Percentiles rank a stretch among this genome's conserved stretches.
Conservation (phyloP, 1,284 basidiomycete genomes). For the Neolentinus lepideus region DNA sequence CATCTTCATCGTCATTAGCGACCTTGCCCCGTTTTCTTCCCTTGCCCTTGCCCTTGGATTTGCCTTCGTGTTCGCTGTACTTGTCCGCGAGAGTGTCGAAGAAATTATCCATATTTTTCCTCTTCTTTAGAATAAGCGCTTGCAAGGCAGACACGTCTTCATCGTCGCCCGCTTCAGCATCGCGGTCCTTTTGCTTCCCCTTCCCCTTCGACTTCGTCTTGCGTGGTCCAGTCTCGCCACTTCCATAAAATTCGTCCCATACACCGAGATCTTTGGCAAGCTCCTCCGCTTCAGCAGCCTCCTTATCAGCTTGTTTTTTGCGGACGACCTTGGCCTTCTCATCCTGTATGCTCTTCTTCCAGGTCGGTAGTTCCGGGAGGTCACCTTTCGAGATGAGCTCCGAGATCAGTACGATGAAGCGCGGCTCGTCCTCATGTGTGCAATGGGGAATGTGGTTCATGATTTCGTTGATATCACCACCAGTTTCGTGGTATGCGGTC, state of each 20-base stretch:
- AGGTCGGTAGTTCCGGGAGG: constrained; percentile 53
- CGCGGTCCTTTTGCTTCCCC: neutral
- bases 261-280: constrained; percentile 86
- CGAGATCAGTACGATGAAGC: constrained; percentile 71
- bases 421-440: constrained; percentile 72
- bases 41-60: constrained; percentile 36
- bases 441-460: constrained; percentile 84
- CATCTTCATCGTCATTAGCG: constrained; percentile 30
- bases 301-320: constrained; percentile 67
- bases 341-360: constrained; percentile 70
- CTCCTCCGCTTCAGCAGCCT: constrained; percentile 81
- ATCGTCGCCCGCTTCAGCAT: constrained; percentile 7
- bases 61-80: constrained; percentile 49
- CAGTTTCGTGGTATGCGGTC: constrained; percentile 57
- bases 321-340: constrained; percentile 70
- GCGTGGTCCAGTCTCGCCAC: constrained; percentile 61
- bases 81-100: constrained; percentile 80
- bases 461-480: constrained; percentile 73
- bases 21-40: constrained; percentile 49
- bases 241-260: constrained; percentile 93
- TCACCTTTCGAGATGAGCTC: constrained; percentile 56
- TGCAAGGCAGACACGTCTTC: constrained; percentile 11
- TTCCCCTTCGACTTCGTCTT: constrained; percentile 27
- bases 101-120: constrained; percentile 61
- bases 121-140: constrained; percentile 1